These are phyloP conservation scores for Backusella tuberculispora DNA, from an alignment of 192 early-diverging fungal genomes.

Conservation along the genomic window DNA sequence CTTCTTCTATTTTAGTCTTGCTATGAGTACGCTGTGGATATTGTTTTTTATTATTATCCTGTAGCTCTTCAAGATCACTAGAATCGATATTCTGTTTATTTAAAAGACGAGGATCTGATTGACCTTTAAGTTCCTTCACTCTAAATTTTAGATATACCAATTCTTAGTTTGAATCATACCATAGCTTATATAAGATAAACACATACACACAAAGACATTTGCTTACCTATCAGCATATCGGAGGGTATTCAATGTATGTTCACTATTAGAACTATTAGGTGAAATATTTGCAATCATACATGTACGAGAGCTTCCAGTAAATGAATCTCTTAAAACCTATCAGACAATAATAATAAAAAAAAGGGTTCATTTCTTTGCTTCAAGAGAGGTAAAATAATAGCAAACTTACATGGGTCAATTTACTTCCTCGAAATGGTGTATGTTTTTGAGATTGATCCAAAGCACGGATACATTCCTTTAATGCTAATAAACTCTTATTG, in stretches of 20 bases:
- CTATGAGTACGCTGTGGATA: no score
- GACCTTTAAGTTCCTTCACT: conserved; percentile 32
- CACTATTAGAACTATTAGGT: conserved; percentile 90
- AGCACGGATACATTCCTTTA: conserved; percentile 98
- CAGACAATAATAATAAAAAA: background rate
- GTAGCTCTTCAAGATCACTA: background rate
- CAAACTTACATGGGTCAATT: conserved; percentile 80
- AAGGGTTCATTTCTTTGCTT: background rate
- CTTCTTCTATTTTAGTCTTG: background rate
- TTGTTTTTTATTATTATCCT: background rate
- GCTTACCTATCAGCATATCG: conserved; percentile 89
- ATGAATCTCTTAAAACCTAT: conserved; percentile 91
- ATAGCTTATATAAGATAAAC: background rate
- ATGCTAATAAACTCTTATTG: conserved; percentile 95
- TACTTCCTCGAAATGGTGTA: conserved; percentile 95
- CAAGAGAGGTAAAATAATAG: background rate
- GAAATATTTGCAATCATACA: conserved; percentile 99
- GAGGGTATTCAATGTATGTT: conserved; percentile 95
- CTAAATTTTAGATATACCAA: background rate
- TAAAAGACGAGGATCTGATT: conserved; percentile 23
- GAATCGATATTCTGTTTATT: background rate
- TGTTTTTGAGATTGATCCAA: conserved; percentile 94
- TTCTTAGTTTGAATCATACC: no score
- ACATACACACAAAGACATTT: background rate
- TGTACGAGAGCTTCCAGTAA: conserved; percentile 93